These are phyloP conservation scores for Candida arabinofermentans DNA, from an alignment of 805 yeast genomes.

Conservation along the genomic window DNA sequence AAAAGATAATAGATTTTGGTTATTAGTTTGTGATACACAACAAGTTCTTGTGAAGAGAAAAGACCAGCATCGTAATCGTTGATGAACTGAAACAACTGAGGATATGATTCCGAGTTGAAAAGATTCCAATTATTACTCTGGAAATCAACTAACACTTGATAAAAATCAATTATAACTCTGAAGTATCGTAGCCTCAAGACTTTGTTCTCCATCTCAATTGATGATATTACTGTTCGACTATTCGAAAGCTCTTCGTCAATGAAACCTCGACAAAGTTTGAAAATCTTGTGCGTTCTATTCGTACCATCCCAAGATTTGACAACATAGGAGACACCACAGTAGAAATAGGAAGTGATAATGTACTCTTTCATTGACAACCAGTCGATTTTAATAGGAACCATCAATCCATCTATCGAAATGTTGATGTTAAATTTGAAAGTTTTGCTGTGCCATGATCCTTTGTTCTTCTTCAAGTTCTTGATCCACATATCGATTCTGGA, in stretches of 20 bases:
- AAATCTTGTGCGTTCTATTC: constrained; percentile 33
- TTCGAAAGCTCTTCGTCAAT: constrained; percentile 27
- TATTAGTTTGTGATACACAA: constrained; percentile 33
- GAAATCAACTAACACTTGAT: constrained; percentile 36
- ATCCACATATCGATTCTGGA: constrained; percentile 27
- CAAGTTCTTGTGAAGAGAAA: constrained; percentile 37
- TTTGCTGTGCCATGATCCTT: constrained; percentile 5
- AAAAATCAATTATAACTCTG: constrained; percentile 30
- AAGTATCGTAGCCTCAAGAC: constrained; percentile 30
- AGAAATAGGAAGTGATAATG: constrained; percentile 36
- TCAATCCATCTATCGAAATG: neutral
- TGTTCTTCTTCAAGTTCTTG: constrained; percentile 25
- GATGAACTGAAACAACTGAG: constrained; percentile 29
- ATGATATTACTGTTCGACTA: constrained; percentile 7
- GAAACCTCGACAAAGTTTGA: constrained; percentile 34
- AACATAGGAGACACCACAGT: constrained; percentile 39
- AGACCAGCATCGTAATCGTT: constrained; percentile 32
- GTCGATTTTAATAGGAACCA: constrained; percentile 26
- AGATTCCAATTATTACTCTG: constrained; percentile 12
- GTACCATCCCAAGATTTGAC: constrained; percentile 34
- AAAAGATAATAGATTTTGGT: constrained; percentile 38
- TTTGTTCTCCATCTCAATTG: constrained; percentile 23
- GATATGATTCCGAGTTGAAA: constrained; percentile 5
- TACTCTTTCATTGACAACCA: constrained; percentile 45
- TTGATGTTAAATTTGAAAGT: constrained; percentile 8